phyloP scores from a whole-genome alignment of 2,329 filamentous ascomycete species.

The Pseudopithomyces maydicus region DNA sequence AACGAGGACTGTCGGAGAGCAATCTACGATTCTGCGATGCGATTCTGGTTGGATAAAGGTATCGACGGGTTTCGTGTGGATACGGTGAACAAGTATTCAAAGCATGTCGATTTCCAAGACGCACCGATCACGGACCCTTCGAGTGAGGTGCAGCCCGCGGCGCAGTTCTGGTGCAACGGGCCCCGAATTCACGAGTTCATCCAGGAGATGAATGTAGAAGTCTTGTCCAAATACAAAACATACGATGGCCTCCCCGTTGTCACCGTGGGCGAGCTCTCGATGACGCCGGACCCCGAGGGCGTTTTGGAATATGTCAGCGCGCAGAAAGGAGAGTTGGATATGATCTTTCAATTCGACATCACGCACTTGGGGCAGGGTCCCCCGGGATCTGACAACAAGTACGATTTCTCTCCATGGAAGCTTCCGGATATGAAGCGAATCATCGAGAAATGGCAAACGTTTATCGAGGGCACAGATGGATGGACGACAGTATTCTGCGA shows the following conservation, averaged over 20 bases:
- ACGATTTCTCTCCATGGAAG: slow-evolving; percentile 44
- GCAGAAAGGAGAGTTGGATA: slow-evolving; percentile 49
- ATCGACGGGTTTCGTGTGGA: slow-evolving; percentile 55
- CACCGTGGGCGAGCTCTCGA: slow-evolving; percentile 65
- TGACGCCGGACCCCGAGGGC: slow-evolving; percentile 48
- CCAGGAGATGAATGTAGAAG: slow-evolving; percentile 56
- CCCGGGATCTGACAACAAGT: slow-evolving; percentile 38
- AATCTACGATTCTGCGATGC: slow-evolving; percentile 51
- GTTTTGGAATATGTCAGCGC: slow-evolving; percentile 51
- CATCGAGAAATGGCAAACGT: slow-evolving; percentile 52
- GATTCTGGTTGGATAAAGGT: slow-evolving; percentile 55
- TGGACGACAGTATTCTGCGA: slow-evolving; percentile 66
- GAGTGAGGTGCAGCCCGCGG: slow-evolving; percentile 53
- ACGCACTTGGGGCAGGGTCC: slow-evolving; percentile 41
- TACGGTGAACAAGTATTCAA: slow-evolving; percentile 56
- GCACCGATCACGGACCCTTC: slow-evolving; percentile 48
- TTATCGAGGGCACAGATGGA: slow-evolving; percentile 54
- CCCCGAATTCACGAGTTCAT: slow-evolving; percentile 64
- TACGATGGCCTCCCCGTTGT: slow-evolving; percentile 44
- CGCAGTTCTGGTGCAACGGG: slow-evolving; percentile 60
- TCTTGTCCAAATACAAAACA: slow-evolving; percentile 61
- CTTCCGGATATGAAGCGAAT: slow-evolving; percentile 49
- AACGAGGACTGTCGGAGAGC: slow-evolving; percentile 51
- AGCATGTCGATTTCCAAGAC: slow-evolving; percentile 49
- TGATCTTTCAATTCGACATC: slow-evolving; percentile 57